Evolutionary conservation across 768 basidiomycete species (phyloP), one percentile per base, ranked within the genome.

Genomic region (Mycena galopus): DNA sequence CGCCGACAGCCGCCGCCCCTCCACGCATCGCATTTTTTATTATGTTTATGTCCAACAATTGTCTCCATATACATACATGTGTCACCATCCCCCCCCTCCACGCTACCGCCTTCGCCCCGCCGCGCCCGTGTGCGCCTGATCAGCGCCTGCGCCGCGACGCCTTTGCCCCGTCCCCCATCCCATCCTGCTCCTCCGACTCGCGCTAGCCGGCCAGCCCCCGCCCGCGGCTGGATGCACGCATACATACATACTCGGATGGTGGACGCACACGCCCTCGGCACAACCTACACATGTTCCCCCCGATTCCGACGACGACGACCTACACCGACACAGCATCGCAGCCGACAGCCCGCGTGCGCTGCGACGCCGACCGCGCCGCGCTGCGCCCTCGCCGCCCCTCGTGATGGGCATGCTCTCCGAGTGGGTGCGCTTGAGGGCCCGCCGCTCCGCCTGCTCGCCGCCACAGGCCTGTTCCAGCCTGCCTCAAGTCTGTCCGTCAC

Each of bases 11-110:
- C 51, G 68, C 69, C 67, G 53, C 62, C 60, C 76, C 79, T 66
- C 75, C 82, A 77, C 78, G 78, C 76, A 78, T 79, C 81, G 79
- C 80, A 83, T 83, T 85, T 82, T 86, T 84, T 85, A 85, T 84
- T 84, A 81, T 85, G 84, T 82, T 85, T 81, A 81, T 78, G 81
- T 76, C 82, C 83, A 80, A 80, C 82, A 80, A 81, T 7, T 70
- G 69, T 70, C 25, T 65, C 69, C 82, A 11, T 68, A 67, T 65
- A 68, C 72, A 68, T 73, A 68, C 67, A 73, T 69, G 72, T 84
- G 78, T 77, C 74, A 72, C 77, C 67, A 76, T 76, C 71, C 75
- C 74, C 61, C 69, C 62, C 70, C 67, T 39, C 55, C 66, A 59
- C 72, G 32, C 63, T 59, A 67, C 74, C 75, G 62, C 66, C 30